Percentiles rank a stretch among this genome's conserved stretches.
These are phyloP conservation scores for Nakataea oryzae DNA, from an alignment of 2,329 filamentous ascomycete genomes.

Conservation along the genomic window DNA sequence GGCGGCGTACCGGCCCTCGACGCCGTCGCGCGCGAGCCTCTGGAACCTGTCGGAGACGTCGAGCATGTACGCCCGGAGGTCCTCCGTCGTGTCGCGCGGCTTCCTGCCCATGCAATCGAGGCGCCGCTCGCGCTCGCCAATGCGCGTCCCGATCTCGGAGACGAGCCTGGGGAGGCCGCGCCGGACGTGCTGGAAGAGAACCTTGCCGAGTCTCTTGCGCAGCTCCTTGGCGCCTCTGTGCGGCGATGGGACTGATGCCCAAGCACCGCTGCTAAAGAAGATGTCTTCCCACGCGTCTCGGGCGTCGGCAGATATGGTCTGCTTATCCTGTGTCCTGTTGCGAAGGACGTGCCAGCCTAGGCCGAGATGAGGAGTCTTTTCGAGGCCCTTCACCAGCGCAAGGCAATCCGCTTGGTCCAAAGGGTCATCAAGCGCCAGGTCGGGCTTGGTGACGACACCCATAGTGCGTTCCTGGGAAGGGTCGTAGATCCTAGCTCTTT, in stretches of 20 bases:
- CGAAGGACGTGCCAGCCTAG: constrained; percentile 44
- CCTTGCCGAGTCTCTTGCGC: constrained; percentile 33
- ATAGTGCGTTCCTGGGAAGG: constrained; percentile 30
- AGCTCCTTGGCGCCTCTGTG: constrained; percentile 37
- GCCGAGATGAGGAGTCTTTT: too few relatives aligned
- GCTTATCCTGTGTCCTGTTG: constrained; percentile 28
- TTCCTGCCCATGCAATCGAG: constrained; percentile 25
- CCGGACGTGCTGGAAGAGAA: constrained; percentile 37
- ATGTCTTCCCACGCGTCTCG: constrained; percentile 26
- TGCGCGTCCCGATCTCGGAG: constrained; percentile 28
- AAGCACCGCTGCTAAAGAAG: constrained; percentile 33
- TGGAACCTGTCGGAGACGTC: constrained; percentile 32
- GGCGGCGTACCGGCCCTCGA: constrained; percentile 39
- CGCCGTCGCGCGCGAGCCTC: constrained; percentile 29
- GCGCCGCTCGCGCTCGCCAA: constrained; percentile 24
- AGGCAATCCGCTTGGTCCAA: constrained; percentile 27
- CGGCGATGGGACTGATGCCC: constrained; percentile 21
- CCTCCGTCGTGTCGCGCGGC: constrained; percentile 28
- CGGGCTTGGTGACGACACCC: constrained; percentile 49
- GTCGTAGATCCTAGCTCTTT: constrained; percentile 29
- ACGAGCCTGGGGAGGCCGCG: constrained; percentile 32
- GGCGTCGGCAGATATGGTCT: constrained; percentile 15
- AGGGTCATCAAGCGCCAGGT: constrained; percentile 24
- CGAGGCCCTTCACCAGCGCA: too few relatives aligned
- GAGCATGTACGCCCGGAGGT: constrained; percentile 39